These are phyloP conservation scores for Dipteronia sinensis DNA, from an alignment of 345 rosid genomes.

Conservation along the genomic window DNA sequence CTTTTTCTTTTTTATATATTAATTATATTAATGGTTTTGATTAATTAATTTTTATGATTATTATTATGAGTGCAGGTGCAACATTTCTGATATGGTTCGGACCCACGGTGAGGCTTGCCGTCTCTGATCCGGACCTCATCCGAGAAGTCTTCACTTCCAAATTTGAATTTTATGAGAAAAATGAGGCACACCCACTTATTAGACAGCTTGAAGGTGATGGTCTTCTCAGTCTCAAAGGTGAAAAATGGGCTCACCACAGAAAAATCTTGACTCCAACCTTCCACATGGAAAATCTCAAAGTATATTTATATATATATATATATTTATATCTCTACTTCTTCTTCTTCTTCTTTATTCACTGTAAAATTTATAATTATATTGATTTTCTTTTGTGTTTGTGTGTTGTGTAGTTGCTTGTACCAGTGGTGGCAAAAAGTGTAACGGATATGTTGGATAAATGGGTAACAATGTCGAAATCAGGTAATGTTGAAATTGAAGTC, in stretches of 20 bases:
- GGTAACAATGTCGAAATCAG: constrained; percentile 38
- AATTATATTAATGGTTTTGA: neutral
- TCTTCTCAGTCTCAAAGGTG: constrained; percentile 66
- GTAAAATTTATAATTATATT: constrained; percentile 1
- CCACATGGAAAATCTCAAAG: constrained; percentile 85
- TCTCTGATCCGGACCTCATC: constrained; percentile 77
- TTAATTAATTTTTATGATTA: neutral
- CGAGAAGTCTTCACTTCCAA: constrained; percentile 69
- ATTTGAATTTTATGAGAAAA: constrained; percentile 65
- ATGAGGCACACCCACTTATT: constrained; percentile 51
- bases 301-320: constrained; percentile 40
- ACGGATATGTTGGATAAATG: constrained; percentile 55
- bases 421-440: constrained; percentile 59
- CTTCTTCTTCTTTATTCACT: neutral
- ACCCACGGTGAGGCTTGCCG: constrained; percentile 67
- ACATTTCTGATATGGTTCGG: constrained; percentile 85
- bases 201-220: constrained; percentile 79
- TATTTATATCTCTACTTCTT: neutral
- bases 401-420: constrained; percentile 45
- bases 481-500: constrained; percentile 58
- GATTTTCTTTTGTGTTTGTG: neutral
- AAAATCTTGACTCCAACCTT: constrained; percentile 74
- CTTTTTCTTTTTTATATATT: neutral
- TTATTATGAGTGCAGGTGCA: constrained; percentile 45
- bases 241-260: constrained; percentile 76